Conservation (phyloP, 371 early-diverging fungal species). For the Chytridiales sp. region DNA sequence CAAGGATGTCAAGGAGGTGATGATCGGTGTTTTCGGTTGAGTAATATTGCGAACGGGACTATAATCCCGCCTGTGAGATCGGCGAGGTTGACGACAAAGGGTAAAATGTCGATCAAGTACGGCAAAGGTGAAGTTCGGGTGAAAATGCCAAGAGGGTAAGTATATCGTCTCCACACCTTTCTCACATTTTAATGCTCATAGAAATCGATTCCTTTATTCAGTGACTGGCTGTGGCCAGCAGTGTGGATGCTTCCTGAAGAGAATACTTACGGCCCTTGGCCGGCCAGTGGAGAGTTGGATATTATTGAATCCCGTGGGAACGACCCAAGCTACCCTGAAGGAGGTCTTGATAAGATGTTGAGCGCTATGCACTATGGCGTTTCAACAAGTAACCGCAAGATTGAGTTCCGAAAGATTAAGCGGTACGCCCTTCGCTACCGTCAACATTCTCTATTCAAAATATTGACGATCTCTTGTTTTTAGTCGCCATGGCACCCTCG, state of each 20-base stretch:
- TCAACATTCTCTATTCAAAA: not conserved
- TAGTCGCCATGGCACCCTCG: constrained; percentile 26
- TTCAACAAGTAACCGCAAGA: constrained; percentile 7
- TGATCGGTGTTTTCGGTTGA: not conserved
- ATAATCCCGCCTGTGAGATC: not conserved
- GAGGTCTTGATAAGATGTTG: constrained; percentile 48
- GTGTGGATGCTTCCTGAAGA: constrained; percentile 62
- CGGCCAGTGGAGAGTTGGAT: constrained; percentile 57
- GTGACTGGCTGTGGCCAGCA: constrained; percentile 70
- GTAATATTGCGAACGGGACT: not conserved
- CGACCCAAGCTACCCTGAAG: constrained; percentile 41
- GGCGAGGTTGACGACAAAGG: not conserved
- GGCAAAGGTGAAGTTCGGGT: constrained; percentile 12
- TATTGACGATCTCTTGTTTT: not conserved
- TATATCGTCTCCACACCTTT: not conserved
- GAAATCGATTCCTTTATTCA: not conserved
- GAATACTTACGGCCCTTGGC: constrained; percentile 65
- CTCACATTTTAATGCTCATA: not conserved
- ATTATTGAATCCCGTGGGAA: constrained; percentile 63
- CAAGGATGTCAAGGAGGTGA: not conserved
- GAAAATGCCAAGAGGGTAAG: constrained; percentile 10
- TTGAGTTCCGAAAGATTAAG: constrained; percentile 34
- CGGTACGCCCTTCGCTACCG: constrained; percentile 10
- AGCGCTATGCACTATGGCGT: constrained; percentile 65
- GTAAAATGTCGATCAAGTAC: not conserved